Evolutionary conservation across 139 green algal genomes (phyloP).

Genomic region (Micractinium sp.): DNA sequence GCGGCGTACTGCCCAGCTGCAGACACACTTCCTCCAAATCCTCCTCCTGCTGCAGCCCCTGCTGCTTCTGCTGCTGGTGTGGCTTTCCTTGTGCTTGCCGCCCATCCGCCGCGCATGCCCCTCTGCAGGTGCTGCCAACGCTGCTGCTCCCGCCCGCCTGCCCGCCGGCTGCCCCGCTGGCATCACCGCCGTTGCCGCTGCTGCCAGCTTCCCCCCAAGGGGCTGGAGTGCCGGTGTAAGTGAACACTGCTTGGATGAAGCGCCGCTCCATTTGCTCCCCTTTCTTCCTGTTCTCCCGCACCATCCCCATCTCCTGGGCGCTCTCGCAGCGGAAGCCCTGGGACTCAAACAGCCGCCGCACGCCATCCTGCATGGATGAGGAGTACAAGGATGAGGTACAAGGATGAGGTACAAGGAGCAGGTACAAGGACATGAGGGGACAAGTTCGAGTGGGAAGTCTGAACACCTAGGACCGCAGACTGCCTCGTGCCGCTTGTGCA

Average conservation of each 20-base stretch:
- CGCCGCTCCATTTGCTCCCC: slow-evolving; percentile 70
- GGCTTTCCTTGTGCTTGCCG: neutral
- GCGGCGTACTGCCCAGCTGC: neutral
- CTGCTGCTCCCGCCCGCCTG: slow-evolving; percentile 8
- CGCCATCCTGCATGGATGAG: neutral
- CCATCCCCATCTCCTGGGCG: slow-evolving; percentile 50
- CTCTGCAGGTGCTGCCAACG: neutral
- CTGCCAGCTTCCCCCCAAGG: neutral
- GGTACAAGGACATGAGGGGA: no score
- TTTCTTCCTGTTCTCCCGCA: slow-evolving; percentile 71
- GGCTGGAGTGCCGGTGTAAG: neutral
- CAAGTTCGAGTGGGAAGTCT: no score
- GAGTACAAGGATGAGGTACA: no score
- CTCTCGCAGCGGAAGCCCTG: slow-evolving; percentile 65
- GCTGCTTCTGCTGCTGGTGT: neutral
- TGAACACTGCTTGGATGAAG: slow-evolving; percentile 85
- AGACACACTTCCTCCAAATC: neutral
- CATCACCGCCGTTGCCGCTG: slow-evolving; percentile 20
- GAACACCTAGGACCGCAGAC: no score
- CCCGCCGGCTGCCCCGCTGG: neutral
- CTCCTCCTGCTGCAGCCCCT: neutral
- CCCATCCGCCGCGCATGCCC: slow-evolving; percentile 12
- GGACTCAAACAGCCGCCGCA: slow-evolving; percentile 61
- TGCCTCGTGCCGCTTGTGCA: neutral
- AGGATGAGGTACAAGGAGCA: no score